Evolutionary conservation across 1,139 yeast genomes (phyloP).

Genomic region (Yamadazyma taylorii): DNA sequence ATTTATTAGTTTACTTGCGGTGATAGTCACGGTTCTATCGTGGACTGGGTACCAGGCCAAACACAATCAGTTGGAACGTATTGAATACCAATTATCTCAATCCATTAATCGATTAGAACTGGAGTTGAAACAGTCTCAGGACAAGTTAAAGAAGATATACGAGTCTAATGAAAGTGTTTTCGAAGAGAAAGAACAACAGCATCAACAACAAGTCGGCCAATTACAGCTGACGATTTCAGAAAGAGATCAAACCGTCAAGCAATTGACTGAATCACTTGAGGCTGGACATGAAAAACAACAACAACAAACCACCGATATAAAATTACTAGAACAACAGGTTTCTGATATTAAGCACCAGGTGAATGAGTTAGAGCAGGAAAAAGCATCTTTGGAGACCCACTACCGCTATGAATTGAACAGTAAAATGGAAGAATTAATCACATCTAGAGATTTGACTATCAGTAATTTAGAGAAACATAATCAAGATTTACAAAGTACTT

Average conservation of each 20-base stretch:
- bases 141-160: constrained; percentile 1
- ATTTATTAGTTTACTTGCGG: background rate
- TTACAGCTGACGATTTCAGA: background rate
- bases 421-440: constrained; percentile 29
- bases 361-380: constrained; percentile 12
- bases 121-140: background rate
- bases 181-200: constrained; percentile 9
- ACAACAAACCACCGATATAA: background rate
- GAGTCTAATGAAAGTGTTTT: constrained; percentile 10
- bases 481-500: constrained; percentile 10
- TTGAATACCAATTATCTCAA: constrained; percentile 10
- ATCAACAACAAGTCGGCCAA: constrained; percentile 4
- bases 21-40: background rate
- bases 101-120: constrained; percentile 3
- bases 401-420: constrained; percentile 30
- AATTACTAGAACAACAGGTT: constrained; percentile 4
- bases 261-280: constrained; percentile 6
- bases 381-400: constrained; percentile 20
- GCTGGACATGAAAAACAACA: background rate
- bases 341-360: constrained; percentile 4
- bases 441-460: constrained; percentile 24
- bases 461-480: constrained; percentile 9
- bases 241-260: background rate
- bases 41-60: constrained; percentile 2
- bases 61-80: constrained; percentile 8